phyloP scores from a whole-genome alignment of 495 filamentous ascomycete species.

The Penicillium crystallinum region DNA sequence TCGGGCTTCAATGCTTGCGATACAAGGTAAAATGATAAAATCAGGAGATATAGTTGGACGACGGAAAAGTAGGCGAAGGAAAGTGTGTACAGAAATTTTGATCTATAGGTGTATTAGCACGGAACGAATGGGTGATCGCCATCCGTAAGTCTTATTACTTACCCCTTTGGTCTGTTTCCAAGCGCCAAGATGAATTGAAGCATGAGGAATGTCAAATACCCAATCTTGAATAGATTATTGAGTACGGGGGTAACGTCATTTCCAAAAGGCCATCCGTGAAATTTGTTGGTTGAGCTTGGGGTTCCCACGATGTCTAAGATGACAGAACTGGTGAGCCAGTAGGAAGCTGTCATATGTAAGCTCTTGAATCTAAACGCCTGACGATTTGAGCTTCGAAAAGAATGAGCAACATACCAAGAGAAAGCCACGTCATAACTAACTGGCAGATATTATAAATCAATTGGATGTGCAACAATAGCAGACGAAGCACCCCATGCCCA shows the following conservation, averaged over 20 bases:
- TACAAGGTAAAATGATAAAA: slow-evolving; percentile 82
- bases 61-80: slow-evolving; percentile 81
- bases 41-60: slow-evolving; percentile 81
- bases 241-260: slow-evolving; percentile 72
- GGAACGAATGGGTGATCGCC: too few relatives aligned
- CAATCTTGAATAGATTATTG: slow-evolving; percentile 82
- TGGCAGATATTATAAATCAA: slow-evolving; percentile 86
- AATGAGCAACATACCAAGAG: slow-evolving; percentile 56
- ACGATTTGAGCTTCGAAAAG: not conserved
- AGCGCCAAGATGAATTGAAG: slow-evolving; percentile 93
- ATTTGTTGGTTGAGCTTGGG: slow-evolving; percentile 45
- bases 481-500: slow-evolving; percentile 84
- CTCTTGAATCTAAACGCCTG: not conserved
- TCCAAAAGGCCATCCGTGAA: slow-evolving; percentile 66
- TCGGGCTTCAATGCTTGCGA: slow-evolving; percentile 62
- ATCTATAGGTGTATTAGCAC: slow-evolving; percentile 43
- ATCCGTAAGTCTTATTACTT: not conserved
- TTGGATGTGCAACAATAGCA: slow-evolving; percentile 93
- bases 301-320: slow-evolving; percentile 92
- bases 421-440: slow-evolving; percentile 89
- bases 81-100: slow-evolving; percentile 60
- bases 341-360: slow-evolving; percentile 50
- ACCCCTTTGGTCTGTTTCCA: slow-evolving; percentile 92
- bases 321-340: slow-evolving; percentile 89
- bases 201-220: slow-evolving; percentile 79